Conservation (phyloP, 1,284 basidiomycete species). For the Schizophyllum amplum region DNA sequence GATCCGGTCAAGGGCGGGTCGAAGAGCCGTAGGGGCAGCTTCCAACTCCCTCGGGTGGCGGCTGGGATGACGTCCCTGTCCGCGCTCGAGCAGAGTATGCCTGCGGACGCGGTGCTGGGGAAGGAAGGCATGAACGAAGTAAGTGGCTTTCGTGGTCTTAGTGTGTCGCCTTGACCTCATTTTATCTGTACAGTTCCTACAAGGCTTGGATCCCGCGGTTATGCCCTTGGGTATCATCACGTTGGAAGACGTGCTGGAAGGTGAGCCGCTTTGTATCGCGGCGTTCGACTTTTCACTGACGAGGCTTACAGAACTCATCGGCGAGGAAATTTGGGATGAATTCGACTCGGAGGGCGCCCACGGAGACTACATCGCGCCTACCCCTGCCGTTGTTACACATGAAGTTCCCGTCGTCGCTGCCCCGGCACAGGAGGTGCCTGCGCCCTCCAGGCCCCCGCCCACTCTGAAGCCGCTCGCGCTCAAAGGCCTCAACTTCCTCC, state of each 20-base stretch:
- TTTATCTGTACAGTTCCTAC: slow-evolving; percentile 46
- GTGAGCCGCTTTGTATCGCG: slow-evolving; percentile 25
- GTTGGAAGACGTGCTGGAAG: slow-evolving; percentile 87
- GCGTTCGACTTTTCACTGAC: not conserved
- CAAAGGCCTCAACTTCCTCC: slow-evolving; percentile 42
- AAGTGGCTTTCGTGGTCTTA: slow-evolving; percentile 12
- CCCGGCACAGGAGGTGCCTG: slow-evolving; percentile 8
- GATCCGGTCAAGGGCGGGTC: not conserved
- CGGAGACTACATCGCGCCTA: slow-evolving; percentile 49
- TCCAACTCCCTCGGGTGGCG: slow-evolving; percentile 31
- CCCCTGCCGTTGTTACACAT: slow-evolving; percentile 10
- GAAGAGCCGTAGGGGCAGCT: slow-evolving; percentile 32
- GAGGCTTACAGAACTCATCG: slow-evolving; percentile 65
- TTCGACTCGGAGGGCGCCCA: slow-evolving; percentile 69
- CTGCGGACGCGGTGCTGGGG: slow-evolving; percentile 72
- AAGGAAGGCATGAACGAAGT: slow-evolving; percentile 65
- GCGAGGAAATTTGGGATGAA: slow-evolving; percentile 87
- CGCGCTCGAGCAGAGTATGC: slow-evolving; percentile 74
- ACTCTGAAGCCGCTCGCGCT: slow-evolving; percentile 22
- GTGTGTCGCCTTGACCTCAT: not conserved
- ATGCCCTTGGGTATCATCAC: slow-evolving; percentile 90
- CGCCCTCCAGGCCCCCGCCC: slow-evolving; percentile 13
- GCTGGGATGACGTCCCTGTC: slow-evolving; percentile 30
- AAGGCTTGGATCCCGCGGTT: slow-evolving; percentile 63
- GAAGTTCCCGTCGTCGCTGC: not conserved